Base-by-base conservation (phyloP, 2,329 filamentous ascomycete genomes). In the Drechslerella coelobrocha region DNA sequence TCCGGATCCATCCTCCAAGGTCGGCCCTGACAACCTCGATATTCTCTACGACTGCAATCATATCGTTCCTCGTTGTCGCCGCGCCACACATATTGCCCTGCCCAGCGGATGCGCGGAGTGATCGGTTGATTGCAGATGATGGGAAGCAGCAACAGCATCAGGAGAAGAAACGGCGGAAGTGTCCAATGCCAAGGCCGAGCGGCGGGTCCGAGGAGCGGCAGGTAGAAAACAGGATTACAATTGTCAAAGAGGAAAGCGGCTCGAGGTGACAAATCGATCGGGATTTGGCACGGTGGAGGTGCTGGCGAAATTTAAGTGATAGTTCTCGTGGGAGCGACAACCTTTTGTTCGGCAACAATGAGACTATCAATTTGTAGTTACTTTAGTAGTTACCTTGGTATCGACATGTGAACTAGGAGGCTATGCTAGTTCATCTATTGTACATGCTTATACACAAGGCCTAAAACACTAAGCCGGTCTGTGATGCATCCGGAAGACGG, bases 11-110 rank as follows among this genome's bases (percentile, higher is more conserved):
- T 94, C 99, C 79, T 94, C 94, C 31, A 21, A 88, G 92, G 79
- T 97, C 93, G 75, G 88, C 91, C 76, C 90, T 91, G 82, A 99
- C 94, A 76, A 92, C 90, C 62, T 94, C 92, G 48, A 88, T 99
- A 71, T 99, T 99, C 82, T 92, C 91, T 54, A 91, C 89, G n/a
- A 97, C 93, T 0, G 85, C 97, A 60, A 84, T 90, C 73, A 88
- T 92, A 29, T 94, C 90, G 75, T 96, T 99, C 79, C 85, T 96
- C 73, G 92, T 99, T 72, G 94, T 99, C 57, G 91, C 86, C 27
- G 83, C 96, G 47, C 94, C 94, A 21, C 94, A 99, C 79, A 78
- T 95, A 27, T 85, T 99, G 17, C 94, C 94, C 1, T 99, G 94
- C 78, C 94, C 94, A 0, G 78, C 65, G 81, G 78, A 78, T 80